Percentiles rank a stretch among this genome's conserved stretches.
These are phyloP conservation scores for Phialemoniopsis sp. DNA, from an alignment of 2,329 filamentous ascomycete genomes.

Conservation along the genomic window DNA sequence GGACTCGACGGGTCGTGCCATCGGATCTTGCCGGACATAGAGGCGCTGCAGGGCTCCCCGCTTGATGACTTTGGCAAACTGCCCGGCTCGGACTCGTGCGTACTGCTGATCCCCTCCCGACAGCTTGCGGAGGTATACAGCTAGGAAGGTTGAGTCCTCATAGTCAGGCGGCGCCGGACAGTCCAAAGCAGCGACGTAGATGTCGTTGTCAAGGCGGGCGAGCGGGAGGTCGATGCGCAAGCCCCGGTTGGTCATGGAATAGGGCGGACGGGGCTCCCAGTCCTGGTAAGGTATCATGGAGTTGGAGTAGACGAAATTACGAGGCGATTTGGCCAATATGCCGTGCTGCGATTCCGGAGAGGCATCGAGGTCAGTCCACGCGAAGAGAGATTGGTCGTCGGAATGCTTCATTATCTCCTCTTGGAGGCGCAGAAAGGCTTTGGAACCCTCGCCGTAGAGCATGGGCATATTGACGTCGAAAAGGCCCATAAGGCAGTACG, in stretches of 20 bases:
- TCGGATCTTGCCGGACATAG: conserved; percentile 20
- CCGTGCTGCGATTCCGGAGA: conserved; percentile 19
- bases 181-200: conserved; percentile 22
- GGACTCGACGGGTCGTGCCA: conserved; percentile 2
- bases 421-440: conserved; percentile 13
- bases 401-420: conserved; percentile 13
- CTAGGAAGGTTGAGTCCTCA: conserved; percentile 19
- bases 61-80: conserved; percentile 12
- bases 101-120: conserved; percentile 16
- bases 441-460: conserved; percentile 2
- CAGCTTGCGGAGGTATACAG: conserved; percentile 21
- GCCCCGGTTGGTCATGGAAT: conserved; percentile 18
- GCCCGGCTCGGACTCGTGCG: conserved; percentile 14
- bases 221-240: conserved; percentile 18
- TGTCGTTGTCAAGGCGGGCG: not conserved
- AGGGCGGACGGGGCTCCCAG: conserved; percentile 19
- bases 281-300: conserved; percentile 23
- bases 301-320: conserved; percentile 30
- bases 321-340: conserved; percentile 41
- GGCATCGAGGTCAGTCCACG: conserved; percentile 4
- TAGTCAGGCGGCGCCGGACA: conserved; percentile 23
- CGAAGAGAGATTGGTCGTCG: conserved; percentile 4
- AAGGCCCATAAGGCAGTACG: conserved; percentile 11
- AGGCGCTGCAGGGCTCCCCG: conserved; percentile 15
- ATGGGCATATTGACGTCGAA: conserved; percentile 12